Evolutionary conservation across 441 rosid species (phyloP).

Genomic region (Sinapis alba): DNA sequence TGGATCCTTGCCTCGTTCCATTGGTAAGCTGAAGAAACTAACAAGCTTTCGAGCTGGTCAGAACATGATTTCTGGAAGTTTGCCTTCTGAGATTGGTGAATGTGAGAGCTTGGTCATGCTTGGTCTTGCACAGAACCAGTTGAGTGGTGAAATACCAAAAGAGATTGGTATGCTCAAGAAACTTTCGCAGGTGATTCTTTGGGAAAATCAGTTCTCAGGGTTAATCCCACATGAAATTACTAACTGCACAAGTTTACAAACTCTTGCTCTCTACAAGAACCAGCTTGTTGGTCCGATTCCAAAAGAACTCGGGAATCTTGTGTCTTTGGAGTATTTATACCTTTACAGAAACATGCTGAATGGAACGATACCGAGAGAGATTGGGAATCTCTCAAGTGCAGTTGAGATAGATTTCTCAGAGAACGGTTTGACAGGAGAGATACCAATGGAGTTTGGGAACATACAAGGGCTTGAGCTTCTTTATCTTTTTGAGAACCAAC

Average conservation of each 20-base stretch:
- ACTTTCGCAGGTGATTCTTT: conserved; percentile 67
- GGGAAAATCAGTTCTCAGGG: conserved; percentile 82
- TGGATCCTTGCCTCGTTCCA: conserved; percentile 70
- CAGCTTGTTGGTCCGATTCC: conserved; percentile 73
- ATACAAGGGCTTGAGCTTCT: conserved; percentile 67
- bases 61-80: conserved; percentile 80
- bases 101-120: conserved; percentile 70
- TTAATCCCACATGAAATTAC: conserved; percentile 69
- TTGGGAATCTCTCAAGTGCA: conserved; percentile 73
- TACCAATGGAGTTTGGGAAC: conserved; percentile 72
- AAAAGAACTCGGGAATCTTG: conserved; percentile 61
- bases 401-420: conserved; percentile 83
- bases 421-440: conserved; percentile 69
- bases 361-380: conserved; percentile 79
- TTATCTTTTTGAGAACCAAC: conserved; percentile 74
- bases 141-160: conserved; percentile 71
- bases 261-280: conserved; percentile 83
- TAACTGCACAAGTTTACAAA: conserved; percentile 62
- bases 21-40: conserved; percentile 72
- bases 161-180: conserved; percentile 72
- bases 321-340: conserved; percentile 54
- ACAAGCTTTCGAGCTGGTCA: conserved; percentile 79
- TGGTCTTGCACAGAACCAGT: conserved; percentile 87
- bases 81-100: conserved; percentile 71
- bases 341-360: conserved; percentile 76